Evolutionary conservation across 495 filamentous ascomycete species (phyloP).

Genomic region (Xylaria scruposa): DNA sequence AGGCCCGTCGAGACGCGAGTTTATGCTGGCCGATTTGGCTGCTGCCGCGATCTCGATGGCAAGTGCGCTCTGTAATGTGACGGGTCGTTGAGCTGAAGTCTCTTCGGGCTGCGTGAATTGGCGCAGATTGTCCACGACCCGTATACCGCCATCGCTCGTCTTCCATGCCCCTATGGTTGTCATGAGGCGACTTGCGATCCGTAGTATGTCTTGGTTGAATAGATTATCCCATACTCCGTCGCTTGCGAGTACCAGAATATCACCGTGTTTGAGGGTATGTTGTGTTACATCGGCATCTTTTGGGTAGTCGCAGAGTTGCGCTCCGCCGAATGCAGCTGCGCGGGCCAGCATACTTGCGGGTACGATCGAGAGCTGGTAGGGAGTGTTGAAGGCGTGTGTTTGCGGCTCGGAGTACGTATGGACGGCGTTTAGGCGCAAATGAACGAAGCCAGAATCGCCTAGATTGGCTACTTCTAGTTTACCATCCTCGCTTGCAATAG

Average conservation of each 20-base stretch:
- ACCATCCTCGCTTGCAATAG: slow-evolving; percentile 71
- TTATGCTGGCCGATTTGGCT: slow-evolving; percentile 83
- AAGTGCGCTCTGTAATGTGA: slow-evolving; percentile 75
- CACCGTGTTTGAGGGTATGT: slow-evolving; percentile 81
- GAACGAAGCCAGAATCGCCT: slow-evolving; percentile 96
- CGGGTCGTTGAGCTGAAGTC: slow-evolving; percentile 26
- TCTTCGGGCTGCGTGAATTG: slow-evolving; percentile 56
- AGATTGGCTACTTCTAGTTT: slow-evolving; percentile 87
- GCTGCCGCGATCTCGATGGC: slow-evolving; percentile 77
- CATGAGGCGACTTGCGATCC: slow-evolving; percentile 80
- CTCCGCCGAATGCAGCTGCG: slow-evolving; percentile 80
- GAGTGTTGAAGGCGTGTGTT: slow-evolving; percentile 97
- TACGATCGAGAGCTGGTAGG: slow-evolving; percentile 90
- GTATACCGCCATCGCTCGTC: slow-evolving; percentile 61
- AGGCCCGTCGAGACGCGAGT: slow-evolving; percentile 81
- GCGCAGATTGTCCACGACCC: slow-evolving; percentile 61
- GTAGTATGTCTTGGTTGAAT: slow-evolving; percentile 84
- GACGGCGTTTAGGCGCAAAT: slow-evolving; percentile 81
- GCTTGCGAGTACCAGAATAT: slow-evolving; percentile 88
- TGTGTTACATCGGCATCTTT: slow-evolving; percentile 80
- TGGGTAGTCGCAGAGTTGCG: slow-evolving; percentile 78
- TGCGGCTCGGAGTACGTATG: slow-evolving; percentile 83
- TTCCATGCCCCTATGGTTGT: slow-evolving; percentile 74
- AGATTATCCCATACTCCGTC: slow-evolving; percentile 98
- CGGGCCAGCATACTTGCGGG: slow-evolving; percentile 79